These are phyloP conservation scores for Sistotremastrum suecicum DNA, from an alignment of 768 basidiomycete genomes.

Conservation along the genomic window DNA sequence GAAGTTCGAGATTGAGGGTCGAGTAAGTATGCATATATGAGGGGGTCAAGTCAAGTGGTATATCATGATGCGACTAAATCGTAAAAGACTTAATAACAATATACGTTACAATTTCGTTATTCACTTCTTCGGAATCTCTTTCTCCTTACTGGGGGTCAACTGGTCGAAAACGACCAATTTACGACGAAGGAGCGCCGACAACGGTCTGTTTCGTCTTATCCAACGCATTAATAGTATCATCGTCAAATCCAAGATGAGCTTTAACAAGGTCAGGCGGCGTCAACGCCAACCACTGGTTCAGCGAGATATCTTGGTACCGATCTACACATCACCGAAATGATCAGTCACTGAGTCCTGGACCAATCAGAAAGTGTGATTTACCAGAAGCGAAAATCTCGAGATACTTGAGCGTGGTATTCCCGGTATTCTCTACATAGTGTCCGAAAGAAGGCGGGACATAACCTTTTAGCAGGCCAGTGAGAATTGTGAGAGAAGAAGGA, in stretches of 20 bases:
- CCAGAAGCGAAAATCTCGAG: slow-evolving; percentile 51
- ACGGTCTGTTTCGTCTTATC: slow-evolving; percentile 37
- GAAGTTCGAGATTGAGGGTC: too few species aligned
- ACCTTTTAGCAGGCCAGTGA: slow-evolving; percentile 16
- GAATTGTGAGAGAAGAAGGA: slow-evolving; percentile 9
- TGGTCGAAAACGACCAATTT: too few species aligned
- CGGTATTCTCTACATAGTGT: slow-evolving; percentile 57
- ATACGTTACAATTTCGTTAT: too few species aligned
- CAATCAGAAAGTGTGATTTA: slow-evolving; percentile 9
- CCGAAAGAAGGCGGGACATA: slow-evolving; percentile 48
- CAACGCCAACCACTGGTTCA: slow-evolving; percentile 49
- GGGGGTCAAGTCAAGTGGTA: too few species aligned
- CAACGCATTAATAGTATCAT: slow-evolving; percentile 33
- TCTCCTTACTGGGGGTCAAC: too few species aligned
- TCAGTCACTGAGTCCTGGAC: slow-evolving; percentile 13
- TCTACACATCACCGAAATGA: slow-evolving; percentile 16
- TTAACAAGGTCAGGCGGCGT: slow-evolving; percentile 45
- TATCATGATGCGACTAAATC: too few species aligned
- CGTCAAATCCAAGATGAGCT: slow-evolving; percentile 42
- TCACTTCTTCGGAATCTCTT: too few species aligned
- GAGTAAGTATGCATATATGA: too few species aligned
- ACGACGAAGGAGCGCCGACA: slow-evolving; percentile 16
- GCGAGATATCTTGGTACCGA: slow-evolving; percentile 39
- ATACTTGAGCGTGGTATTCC: slow-evolving; percentile 40
- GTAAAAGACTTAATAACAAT: too few species aligned